Evolutionary conservation across 1,284 basidiomycete species (phyloP).

Genomic region (Fomitopsis schrenkii): DNA sequence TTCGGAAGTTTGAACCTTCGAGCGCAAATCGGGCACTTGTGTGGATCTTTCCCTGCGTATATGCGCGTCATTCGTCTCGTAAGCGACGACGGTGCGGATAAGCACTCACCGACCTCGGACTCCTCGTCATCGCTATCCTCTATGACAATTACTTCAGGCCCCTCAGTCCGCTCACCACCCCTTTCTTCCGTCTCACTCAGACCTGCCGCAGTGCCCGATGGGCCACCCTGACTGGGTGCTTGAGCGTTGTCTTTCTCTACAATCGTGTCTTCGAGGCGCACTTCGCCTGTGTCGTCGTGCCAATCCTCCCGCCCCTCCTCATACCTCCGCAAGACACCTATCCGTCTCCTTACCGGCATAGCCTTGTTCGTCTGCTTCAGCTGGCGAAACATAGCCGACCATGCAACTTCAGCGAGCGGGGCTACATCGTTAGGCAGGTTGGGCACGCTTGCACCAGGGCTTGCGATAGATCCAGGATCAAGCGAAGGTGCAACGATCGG

Average conservation of each 20-base stretch:
- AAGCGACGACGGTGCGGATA: not conserved
- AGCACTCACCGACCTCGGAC: not conserved
- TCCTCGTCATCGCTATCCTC: not conserved
- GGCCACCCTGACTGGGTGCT: not conserved
- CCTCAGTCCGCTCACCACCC: not conserved
- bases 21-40: slow-evolving; percentile 24
- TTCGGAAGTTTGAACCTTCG: slow-evolving; percentile 25
- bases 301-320: not conserved
- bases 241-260: not conserved
- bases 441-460: not conserved
- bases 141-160: not conserved
- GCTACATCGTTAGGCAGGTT: not conserved
- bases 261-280: not conserved
- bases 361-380: not conserved
- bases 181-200: not conserved
- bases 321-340: not conserved
- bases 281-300: not conserved
- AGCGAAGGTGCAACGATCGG: not conserved
- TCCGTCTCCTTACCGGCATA: not conserved
- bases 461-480: not conserved
- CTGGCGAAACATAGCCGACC: not conserved
- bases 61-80: not conserved
- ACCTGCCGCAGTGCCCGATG: not conserved
- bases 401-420: not conserved
- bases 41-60: not conserved